These are phyloP conservation scores for Viola pubescens DNA, from an alignment of 441 rosid species.

Conservation along the genomic window DNA sequence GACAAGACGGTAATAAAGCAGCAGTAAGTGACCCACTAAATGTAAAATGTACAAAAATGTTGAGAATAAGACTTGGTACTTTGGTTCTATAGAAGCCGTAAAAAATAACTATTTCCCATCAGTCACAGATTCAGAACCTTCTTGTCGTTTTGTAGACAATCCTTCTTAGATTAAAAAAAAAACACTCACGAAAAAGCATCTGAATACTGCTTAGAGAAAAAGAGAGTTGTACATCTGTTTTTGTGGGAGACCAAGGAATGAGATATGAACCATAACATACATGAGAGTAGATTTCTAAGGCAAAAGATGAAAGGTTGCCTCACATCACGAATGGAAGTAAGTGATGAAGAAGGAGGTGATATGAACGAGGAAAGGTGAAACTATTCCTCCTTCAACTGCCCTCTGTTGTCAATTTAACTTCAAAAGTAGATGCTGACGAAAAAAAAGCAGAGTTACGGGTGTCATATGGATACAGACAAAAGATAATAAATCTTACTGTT, in stretches of 20 bases:
- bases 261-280: constrained; percentile 6
- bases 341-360: constrained; percentile 12
- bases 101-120: too few species aligned
- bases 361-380: constrained; percentile 13
- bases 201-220: neutral
- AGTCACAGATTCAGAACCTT: too few species aligned
- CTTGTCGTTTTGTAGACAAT: too few species aligned
- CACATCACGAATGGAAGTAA: constrained; percentile 10
- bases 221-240: neutral
- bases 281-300: constrained; percentile 9
- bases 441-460: constrained; percentile 7
- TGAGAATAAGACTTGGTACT: too few species aligned
- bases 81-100: too few species aligned
- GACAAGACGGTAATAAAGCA: neutral
- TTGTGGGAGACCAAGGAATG: constrained; percentile 1
- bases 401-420: constrained; percentile 8
- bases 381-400: neutral
- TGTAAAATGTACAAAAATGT: neutral
- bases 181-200: neutral
- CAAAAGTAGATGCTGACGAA: constrained; percentile 3
- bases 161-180: neutral
- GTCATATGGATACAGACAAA: constrained; percentile 2
- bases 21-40: constrained; percentile 9
- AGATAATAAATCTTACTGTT: constrained; percentile 10
- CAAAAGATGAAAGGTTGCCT: constrained; percentile 3